Base-by-base conservation (phyloP, 768 basidiomycete species). In the Punctularia strigosozonata region DNA sequence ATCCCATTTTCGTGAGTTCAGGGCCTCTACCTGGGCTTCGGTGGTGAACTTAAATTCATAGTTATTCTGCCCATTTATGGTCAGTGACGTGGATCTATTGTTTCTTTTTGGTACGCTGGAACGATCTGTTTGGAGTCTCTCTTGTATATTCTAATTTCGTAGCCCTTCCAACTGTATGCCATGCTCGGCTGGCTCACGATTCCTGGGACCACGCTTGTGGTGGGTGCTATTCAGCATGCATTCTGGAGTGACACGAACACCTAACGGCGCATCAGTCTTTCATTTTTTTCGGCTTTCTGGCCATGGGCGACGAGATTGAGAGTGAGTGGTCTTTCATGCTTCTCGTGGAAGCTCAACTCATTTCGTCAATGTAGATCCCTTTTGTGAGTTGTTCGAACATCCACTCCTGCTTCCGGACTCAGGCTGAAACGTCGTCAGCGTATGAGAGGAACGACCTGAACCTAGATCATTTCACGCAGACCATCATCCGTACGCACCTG, bases 361-460 rank as follows among this genome's bases (percentile, higher is more conserved):
- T n/a, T n/a, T 34, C 21, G 38, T n/a, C 31, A 8, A 36, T 25
- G 24, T 42, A 71, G 66, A 69, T 54, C 68, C 68, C n/a, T 69
- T 69, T 48, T n/a, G n/a, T n/a, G n/a, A n/a, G n/a, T n/a, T n/a
- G n/a, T n/a, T n/a, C n/a, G n/a, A n/a, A n/a, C n/a, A n/a, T n/a
- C n/a, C n/a, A n/a, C n/a, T n/a, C n/a, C n/a, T n/a, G n/a, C n/a
- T n/a, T n/a, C n/a, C n/a, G n/a, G n/a, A n/a, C n/a, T n/a, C n/a
- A n/a, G n/a, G n/a, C n/a, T n/a, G n/a, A n/a, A n/a, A n/a, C n/a
- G n/a, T n/a, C n/a, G n/a, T n/a, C n/a, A n/a, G 59, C 77, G 36
- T 81, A 81, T 48, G 80, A 80, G 56, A 78, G 75, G 54, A 82
- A 83, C 51, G 80, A 82, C 48, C 63, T 81, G 72, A 77, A 78